These are phyloP conservation scores for Mucor irregularis DNA, from an alignment of 371 early-diverging fungal genomes.

Conservation along the genomic window DNA sequence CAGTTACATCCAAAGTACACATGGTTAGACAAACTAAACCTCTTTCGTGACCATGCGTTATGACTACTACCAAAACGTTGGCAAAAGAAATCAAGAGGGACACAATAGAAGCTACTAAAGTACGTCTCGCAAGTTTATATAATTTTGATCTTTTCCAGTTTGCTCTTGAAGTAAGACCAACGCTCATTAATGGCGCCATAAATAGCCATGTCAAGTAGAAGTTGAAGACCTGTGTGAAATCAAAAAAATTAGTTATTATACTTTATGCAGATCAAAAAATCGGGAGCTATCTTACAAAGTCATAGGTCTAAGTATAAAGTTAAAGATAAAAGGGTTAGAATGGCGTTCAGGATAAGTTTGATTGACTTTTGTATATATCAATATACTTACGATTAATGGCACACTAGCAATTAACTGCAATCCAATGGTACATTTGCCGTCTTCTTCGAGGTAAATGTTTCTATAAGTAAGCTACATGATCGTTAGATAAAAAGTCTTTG, in stretches of 20 bases:
- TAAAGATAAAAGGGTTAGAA: neutral
- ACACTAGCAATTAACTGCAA: slow-evolving; percentile 49
- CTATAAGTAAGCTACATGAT: slow-evolving; percentile 40
- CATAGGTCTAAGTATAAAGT: slow-evolving; percentile 25
- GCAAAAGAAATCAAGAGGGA: slow-evolving; percentile 49
- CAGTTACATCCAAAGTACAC: slow-evolving; percentile 60
- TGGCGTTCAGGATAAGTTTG: neutral
- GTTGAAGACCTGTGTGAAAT: slow-evolving; percentile 21
- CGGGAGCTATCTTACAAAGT: slow-evolving; percentile 32
- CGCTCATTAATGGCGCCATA: slow-evolving; percentile 40
- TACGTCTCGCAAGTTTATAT: slow-evolving; percentile 49
- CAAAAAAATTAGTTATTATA: neutral
- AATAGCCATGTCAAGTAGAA: slow-evolving; percentile 42
- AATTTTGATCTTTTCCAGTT: slow-evolving; percentile 50
- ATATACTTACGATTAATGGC: slow-evolving; percentile 37
- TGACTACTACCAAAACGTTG: slow-evolving; percentile 50
- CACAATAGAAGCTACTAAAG: slow-evolving; percentile 49
- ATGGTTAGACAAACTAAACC: slow-evolving; percentile 55
- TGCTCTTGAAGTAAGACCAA: slow-evolving; percentile 32
- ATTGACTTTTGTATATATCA: neutral
- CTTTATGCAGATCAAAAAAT: neutral
- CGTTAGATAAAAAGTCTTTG: neutral
- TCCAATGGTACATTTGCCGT: slow-evolving; percentile 53
- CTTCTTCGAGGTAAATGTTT: slow-evolving; percentile 38
- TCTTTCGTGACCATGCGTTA: slow-evolving; percentile 49